Evolutionary conservation across 2,329 filamentous ascomycete species (phyloP), one percentile per base, ranked within the genome.

Genomic region (Penicillium rolfsii): DNA sequence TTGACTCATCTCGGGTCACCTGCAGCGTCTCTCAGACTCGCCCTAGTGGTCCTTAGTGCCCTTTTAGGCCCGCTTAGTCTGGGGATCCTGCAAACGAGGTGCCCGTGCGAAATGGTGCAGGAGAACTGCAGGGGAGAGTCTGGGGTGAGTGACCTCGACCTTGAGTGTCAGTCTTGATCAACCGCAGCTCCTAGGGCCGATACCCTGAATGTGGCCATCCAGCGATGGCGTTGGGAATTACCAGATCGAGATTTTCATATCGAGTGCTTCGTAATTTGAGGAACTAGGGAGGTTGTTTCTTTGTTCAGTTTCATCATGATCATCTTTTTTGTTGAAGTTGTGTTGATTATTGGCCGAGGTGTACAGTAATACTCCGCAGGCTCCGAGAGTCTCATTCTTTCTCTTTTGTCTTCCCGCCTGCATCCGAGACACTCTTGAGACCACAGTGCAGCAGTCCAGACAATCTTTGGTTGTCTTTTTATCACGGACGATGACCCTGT

Each of bases 71-170:
- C 30, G 9, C 28, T 58, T 65, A 66, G 60, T 63, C 58, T 59
- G 67, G 66, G 64, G 64, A 64, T 67, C 68, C 66, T 69, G 66
- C 67, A 69, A 66, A 69, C 55, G 64, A 65, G 57, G 64, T 64
- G 67, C 67, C 66, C 60, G 66, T 68, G 67, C 66, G 64, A 64
- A 48, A 38, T 11, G 30, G 33, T 43, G 41, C 46, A 26, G 33
- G 12, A 41, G 24, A 24, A 50, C 26, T 46, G 45, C 24, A 30
- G 45, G 45, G 12, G 43, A 28, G 24, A 48, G 45, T 48, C 45
- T 30, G 24, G 45, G 45, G 24, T 11, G 30, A 5, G 30, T 33
- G 30, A 2, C 30, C 9, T 33, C 11, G 30, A 33, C 30, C 30
- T 33, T 11, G 9, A 33, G 30, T 33, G 8, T 33, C 30, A 33